Base-by-base conservation (phyloP, 176 grass and related monocot genomes). In the Urochloa ruziziensis region DNA sequence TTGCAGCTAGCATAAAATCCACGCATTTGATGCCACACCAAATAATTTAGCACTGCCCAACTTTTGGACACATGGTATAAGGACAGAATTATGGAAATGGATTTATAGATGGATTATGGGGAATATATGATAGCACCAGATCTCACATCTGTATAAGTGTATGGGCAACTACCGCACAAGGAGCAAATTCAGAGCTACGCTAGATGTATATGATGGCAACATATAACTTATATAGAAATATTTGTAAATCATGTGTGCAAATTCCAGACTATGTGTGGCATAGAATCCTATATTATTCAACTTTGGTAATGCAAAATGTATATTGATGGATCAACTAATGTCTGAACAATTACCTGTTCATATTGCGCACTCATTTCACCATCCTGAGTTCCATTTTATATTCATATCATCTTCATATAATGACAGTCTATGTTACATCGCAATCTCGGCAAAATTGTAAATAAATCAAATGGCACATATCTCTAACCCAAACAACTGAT, bases 401-500 rank as follows among this genome's bases (percentile, higher is more conserved):
- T 74, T 11, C 58, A 75, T 70, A 62, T 32, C 54, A 1, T 48
- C 21, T 53, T 71, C 40, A 52, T 12, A 82, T 18, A 17, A 74
- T n/a, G 7, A 34, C 14, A 42, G 24, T 43, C 13, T 40, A 28
- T 59, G 60, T 40, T 59, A 52, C 30, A 75, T 49, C 7, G 15
- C 4, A 0, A 73, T 67, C 18, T 19, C 67, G 24, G 24, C 44
- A 67, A 49, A 69, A 64, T 19, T 13, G 3, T 70, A 70, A 1
- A 27, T 43, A 82, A 58, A 25, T 75, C 44, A 61, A 70, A 80
- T n/a, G 25, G 40, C 40, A 70, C 53, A 23, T 6, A 81, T 62
- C 77, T 59, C 82, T 52, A 76, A 54, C 42, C 40, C 40, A 80
- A 67, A 75, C 40, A 10, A 80, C 21, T 35, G 77, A 61, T 65